These are phyloP conservation scores for Candida berthetii DNA, from an alignment of 805 yeast species.

Conservation along the genomic window DNA sequence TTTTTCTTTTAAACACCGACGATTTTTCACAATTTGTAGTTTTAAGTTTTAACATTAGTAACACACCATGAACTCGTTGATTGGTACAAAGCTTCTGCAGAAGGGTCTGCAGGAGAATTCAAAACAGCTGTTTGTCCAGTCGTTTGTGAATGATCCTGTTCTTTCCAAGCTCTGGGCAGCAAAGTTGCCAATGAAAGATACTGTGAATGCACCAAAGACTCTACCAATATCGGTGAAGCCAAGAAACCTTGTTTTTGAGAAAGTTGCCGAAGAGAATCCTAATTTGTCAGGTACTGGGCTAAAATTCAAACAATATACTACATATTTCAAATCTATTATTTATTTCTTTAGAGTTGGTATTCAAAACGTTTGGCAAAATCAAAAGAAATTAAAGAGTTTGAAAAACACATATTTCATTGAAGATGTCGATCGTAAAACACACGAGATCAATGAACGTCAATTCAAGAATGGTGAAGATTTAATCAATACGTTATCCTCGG, in stretches of 20 bases:
- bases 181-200: slow-evolving; percentile 3
- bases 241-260: slow-evolving; percentile 18
- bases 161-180: slow-evolving; percentile 1
- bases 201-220: slow-evolving; percentile 22
- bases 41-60: background rate
- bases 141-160: background rate
- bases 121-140: background rate
- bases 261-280: slow-evolving; percentile 18
- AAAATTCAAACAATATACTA: slow-evolving; percentile 31
- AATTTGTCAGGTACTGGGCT: slow-evolving; percentile 17
- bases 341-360: slow-evolving; percentile 56
- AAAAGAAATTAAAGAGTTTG: slow-evolving; percentile 21
- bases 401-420: slow-evolving; percentile 21
- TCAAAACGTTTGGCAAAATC: slow-evolving; percentile 45
- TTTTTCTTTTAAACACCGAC: background rate
- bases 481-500: slow-evolving; percentile 27
- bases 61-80: background rate
- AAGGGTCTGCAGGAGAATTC: background rate
- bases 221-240: slow-evolving; percentile 24
- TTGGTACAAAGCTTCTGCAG: background rate
- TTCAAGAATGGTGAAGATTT: slow-evolving; percentile 30
- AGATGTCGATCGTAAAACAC: slow-evolving; percentile 10
- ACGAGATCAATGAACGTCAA: slow-evolving; percentile 13
- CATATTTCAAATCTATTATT: slow-evolving; percentile 39
- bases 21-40: background rate